Evolutionary conservation across 2,329 filamentous ascomycete genomes (phyloP), one percentile per base, ranked within the genome.

Genomic region (Colletotrichum horii): DNA sequence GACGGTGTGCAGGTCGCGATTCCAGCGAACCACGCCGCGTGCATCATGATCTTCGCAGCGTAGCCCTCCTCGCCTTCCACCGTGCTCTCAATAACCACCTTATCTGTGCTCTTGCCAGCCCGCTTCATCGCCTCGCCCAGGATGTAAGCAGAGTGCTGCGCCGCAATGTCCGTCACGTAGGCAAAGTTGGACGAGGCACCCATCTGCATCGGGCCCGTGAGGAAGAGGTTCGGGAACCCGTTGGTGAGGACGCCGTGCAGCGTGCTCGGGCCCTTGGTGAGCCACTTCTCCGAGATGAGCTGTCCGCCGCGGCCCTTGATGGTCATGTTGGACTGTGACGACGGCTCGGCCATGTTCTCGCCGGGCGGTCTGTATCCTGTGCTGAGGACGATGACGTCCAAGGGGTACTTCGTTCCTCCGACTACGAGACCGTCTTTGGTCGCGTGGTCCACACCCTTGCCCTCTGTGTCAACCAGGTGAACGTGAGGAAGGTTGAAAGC

Each of bases 401-500:
- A 76, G 2, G 86, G 83, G 77, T 90, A 89, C 61, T 90, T 87
- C 28, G 84, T 80, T 14, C 84, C 88, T 58, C 84, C 85, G 6
- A 86, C 87, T 0, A 90, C 82, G 4, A 93, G 79, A 0, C 89
- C 89, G 7, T 74, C 79, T n/a, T 80, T 70, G 1, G 88, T 91
- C 8, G 89, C 81, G 4, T 81, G 76, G 5, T 87, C 84, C 4
- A 91, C 81, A 8, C 91, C 90, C 76, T 87, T 85, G 6, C 89
- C 90, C 34, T 89, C 82, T 0, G 91, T 93, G 79, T 94, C 90
- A 19, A 94, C 84, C 0, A 94, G 87, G 8, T 86, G 85, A 5
- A 94, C 92, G 78, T 92, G 89, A 0, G 86, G 82, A 34, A 79
- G 80, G 82, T 94, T 94, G 86, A 93, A 94, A 0, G 88, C 78